A percentile compares a stretch with the other conserved stretches of the same genome.
Conservation (phyloP, 2,329 filamentous ascomycete genomes). For the Calonectria pseudoturangicola region DNA sequence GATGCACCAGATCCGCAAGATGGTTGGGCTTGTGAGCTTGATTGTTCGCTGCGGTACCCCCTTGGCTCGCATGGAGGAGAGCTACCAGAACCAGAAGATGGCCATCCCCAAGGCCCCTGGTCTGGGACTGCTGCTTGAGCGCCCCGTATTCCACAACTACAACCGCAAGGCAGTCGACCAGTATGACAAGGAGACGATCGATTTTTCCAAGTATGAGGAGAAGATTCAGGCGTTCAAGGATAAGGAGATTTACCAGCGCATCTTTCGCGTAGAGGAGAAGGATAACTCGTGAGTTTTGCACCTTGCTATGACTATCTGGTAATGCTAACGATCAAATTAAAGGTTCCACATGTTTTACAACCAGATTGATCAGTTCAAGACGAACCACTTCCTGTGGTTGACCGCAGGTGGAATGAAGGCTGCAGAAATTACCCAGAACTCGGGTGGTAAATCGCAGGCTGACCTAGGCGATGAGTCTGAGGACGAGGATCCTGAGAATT, state of each 20-base stretch:
- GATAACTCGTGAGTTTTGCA: conserved; percentile 83
- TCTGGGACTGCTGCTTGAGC: conserved; percentile 89
- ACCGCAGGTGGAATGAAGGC: conserved; percentile 81
- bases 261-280: conserved; percentile 92
- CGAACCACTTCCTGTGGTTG: conserved; percentile 83
- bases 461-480: conserved; percentile 72
- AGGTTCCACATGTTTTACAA: conserved; percentile 88
- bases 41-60: conserved; percentile 89
- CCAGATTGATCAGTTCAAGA: conserved; percentile 84
- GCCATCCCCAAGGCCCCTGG: conserved; percentile 96
- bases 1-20: conserved; percentile 99
- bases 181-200: conserved; percentile 80
- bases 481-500: conserved; percentile 69
- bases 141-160: conserved; percentile 93
- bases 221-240: conserved; percentile 94
- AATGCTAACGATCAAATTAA: conserved; percentile 43
- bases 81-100: conserved; percentile 83
- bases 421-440: conserved; percentile 65
- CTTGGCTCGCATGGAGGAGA: conserved; percentile 81
- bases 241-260: conserved; percentile 91
- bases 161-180: conserved; percentile 82
- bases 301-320: background rate
- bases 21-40: conserved; percentile 94
- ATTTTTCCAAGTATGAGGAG: conserved; percentile 85
- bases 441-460: conserved; percentile 62